Evolutionary conservation across 495 filamentous ascomycete species (phyloP), one percentile per base, ranked within the genome.

Genomic region (Xylaria scruposa): DNA sequence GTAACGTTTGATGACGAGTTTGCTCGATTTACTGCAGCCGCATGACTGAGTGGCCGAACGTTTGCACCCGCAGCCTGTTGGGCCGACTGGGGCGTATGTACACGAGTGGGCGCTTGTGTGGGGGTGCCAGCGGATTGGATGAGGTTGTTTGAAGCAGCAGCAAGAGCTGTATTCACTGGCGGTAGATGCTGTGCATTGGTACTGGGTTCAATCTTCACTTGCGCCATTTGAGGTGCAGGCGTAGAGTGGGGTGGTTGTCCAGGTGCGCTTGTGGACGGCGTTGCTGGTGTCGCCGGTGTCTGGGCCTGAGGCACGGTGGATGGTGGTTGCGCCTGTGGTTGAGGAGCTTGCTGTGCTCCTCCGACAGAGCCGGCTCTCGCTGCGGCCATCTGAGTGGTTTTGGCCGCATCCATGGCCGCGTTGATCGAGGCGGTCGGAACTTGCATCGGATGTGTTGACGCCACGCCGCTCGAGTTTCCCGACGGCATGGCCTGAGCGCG

Each of bases 371-470:
- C 78, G 6, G 75, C 70, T 26, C 80, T 80, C 38, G 70, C 70
- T 4, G 71, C 78, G 47, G 78, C 78, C 67, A 85, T 64, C 69
- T 87, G 86, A 62, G 86, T 83, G 36, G 83, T 86, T 77, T 86
- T 85, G 53, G 85, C 86, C 10, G 83, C 83, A 69, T 88, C 85
- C 72, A 87, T 83, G 31, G 85, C 86, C 10, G 85, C 85, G 74
- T 83, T 86, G 33, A 87, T 73, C 61, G 77, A 74, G 13, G 79
- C 72, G 6, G 78, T 69, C 7, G 76, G 75, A 42, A 73, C 73
- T 24, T 77, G 74, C 74, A 77, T 77, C 6, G 76, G 71, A 53
- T 77, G 73, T 40, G 70, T 70, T 24, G 79, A 73, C 33, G 70
- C 49, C 29, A 67, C 67, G 24, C 64, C 59, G 31, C n/a, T 47